Percentiles rank a stretch among this genome's conserved stretches.
Conservation (phyloP, 176 grass and related monocot genomes). For the Eragrostis curvula region DNA sequence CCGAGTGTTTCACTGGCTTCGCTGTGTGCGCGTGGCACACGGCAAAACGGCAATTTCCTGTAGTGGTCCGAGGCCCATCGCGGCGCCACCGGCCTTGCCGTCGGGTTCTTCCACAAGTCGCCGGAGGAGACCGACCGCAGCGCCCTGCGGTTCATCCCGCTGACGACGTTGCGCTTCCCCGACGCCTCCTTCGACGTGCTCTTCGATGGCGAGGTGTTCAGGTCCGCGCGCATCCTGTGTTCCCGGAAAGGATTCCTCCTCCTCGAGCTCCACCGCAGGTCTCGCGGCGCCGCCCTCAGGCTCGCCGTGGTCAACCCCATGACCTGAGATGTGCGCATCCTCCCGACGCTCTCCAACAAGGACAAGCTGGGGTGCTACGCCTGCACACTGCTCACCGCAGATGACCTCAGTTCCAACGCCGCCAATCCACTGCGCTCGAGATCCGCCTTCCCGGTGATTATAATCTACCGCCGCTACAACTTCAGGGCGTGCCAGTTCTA, state of each 20-base stretch:
- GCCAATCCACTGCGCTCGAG: not conserved
- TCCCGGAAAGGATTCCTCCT: slow-evolving; percentile 13
- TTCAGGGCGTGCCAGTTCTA: not conserved
- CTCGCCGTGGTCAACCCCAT: slow-evolving; percentile 22
- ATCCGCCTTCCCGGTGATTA: not conserved
- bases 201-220: not conserved
- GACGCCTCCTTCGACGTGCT: not conserved
- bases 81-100: not conserved
- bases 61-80: not conserved
- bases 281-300: slow-evolving; percentile 1
- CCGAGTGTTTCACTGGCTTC: no score
- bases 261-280: not conserved
- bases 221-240: not conserved
- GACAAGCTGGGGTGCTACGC: not conserved
- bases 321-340: not conserved
- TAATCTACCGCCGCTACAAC: not conserved
- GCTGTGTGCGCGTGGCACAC: no score
- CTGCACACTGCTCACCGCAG: not conserved
- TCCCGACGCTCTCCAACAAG: not conserved
- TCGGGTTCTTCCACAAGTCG: slow-evolving; percentile 10
- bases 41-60: no score
- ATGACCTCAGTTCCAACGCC: not conserved
- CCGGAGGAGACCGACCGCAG: not conserved
- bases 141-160: not conserved
- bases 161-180: not conserved